Base-by-base conservation (phyloP, 2,329 filamentous ascomycete species). In the Chrysoporthe deuterocubensis region DNA sequence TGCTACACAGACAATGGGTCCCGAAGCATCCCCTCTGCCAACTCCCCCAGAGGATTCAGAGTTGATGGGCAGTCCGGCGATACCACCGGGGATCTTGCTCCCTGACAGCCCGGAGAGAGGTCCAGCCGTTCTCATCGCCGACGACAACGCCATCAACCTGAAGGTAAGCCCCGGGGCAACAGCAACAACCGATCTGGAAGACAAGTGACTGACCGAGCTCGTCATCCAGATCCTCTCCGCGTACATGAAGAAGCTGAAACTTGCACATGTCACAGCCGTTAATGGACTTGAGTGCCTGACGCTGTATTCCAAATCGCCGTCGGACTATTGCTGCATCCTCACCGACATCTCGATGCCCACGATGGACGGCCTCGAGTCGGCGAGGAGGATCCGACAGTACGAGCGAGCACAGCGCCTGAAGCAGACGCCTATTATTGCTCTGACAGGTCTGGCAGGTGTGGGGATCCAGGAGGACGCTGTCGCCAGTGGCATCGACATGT, bases 311-410 rank as follows among this genome's bases (percentile, higher is more conserved):
- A 44, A 69, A 0, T 68, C 72, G 1, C 73, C 74, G 0, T 70
- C 70, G 0, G 63, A 72, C 0, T 80, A 73, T 34, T 68, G 67
- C 0, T 78, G 75, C 62, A 69, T 82, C 0, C 70, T 82, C 4
- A 82, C 81, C 73, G 86, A 88, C 70, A 82, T 87, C 1, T 86
- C 81, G 65, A 88, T 89, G 86, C 86, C 86, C 0, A 75, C 87
- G 2, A 83, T 88, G 73, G 82, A 88, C 69, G 84, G 84, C 0
- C 80, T 86, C 2, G 82, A 83, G 18, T 81, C 83, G 0, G 86
- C 84, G 1, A 76, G 81, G 1, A 76, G 78, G n/a, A 86, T 87
- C 16, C 79, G 85, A 0, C 78, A 80, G 1, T 78, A 84, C 44
- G 86, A 88, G 72, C 75, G 78, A 3, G 77, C 82, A 0, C 73